These are phyloP conservation scores for Suillus tomentosus DNA, from an alignment of 768 basidiomycete genomes.

Conservation along the genomic window DNA sequence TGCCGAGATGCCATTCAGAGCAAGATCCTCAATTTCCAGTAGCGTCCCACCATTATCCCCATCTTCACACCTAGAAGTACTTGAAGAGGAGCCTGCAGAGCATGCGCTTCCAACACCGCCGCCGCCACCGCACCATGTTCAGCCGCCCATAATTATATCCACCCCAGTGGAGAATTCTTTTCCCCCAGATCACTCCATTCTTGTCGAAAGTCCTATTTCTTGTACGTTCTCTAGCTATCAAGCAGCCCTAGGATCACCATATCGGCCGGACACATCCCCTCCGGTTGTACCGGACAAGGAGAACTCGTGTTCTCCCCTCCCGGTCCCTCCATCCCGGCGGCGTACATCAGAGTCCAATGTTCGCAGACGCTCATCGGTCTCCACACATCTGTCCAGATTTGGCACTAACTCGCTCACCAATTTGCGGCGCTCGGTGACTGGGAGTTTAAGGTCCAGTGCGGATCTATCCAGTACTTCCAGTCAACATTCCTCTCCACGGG, in stretches of 20 bases:
- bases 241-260: slow-evolving; percentile 17
- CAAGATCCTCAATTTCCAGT: slow-evolving; percentile 28
- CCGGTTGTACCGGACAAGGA: slow-evolving; percentile 20
- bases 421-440: slow-evolving; percentile 48
- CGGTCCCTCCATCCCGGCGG: slow-evolving; percentile 14
- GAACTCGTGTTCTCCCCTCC: neutral
- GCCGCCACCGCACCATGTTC: slow-evolving; percentile 8
- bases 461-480: slow-evolving; percentile 44
- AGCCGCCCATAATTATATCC: slow-evolving; percentile 24
- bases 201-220: slow-evolving; percentile 29
- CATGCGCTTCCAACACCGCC: slow-evolving; percentile 21
- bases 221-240: slow-evolving; percentile 25
- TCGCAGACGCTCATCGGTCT: slow-evolving; percentile 8
- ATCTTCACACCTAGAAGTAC: slow-evolving; percentile 29
- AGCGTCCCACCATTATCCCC: slow-evolving; percentile 26
- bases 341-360: slow-evolving; percentile 24
- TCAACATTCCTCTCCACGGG: slow-evolving; percentile 30
- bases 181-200: slow-evolving; percentile 4
- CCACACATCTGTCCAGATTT: slow-evolving; percentile 27
- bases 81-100: slow-evolving; percentile 32
- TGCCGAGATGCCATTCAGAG: slow-evolving; percentile 13
- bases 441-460: slow-evolving; percentile 30
- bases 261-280: slow-evolving; percentile 19
- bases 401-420: slow-evolving; percentile 44
- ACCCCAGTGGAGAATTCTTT: slow-evolving; percentile 17